A percentile compares a stretch with the other conserved stretches of the same genome.
Evolutionary conservation across 768 basidiomycete genomes (phyloP).

Genomic region (Rhodotorula graminis): DNA sequence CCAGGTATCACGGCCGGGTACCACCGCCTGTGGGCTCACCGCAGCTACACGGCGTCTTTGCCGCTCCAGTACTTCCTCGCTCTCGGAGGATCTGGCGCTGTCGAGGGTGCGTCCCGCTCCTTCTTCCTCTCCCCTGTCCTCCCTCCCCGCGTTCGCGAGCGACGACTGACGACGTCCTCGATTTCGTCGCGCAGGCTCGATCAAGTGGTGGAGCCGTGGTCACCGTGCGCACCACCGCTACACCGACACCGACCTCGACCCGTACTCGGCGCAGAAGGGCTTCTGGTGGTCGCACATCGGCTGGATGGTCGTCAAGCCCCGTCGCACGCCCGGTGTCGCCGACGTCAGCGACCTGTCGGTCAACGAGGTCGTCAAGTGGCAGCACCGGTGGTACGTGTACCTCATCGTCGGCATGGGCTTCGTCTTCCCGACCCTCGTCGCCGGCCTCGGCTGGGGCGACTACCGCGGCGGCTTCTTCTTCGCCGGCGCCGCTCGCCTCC

Average conservation of each 20-base stretch:
- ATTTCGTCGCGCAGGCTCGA: slow-evolving; percentile 54
- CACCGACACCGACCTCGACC: slow-evolving; percentile 80
- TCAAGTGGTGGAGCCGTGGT: slow-evolving; percentile 96
- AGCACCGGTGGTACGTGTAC: slow-evolving; percentile 67
- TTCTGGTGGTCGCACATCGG: slow-evolving; percentile 73
- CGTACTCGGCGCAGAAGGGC: slow-evolving; percentile 73
- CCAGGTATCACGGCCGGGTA: slow-evolving; percentile 81
- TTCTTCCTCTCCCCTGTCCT: too few species aligned
- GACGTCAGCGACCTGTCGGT: slow-evolving; percentile 69
- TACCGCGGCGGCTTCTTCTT: slow-evolving; percentile 70
- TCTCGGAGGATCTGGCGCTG: slow-evolving; percentile 79
- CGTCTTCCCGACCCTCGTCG: slow-evolving; percentile 62
- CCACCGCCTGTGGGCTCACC: slow-evolving; percentile 95
- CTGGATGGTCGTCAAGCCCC: slow-evolving; percentile 77
- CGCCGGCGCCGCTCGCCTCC: slow-evolving; percentile 68
- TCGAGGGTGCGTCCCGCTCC: slow-evolving; percentile 58
- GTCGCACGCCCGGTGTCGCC: slow-evolving; percentile 63
- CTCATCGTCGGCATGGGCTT: slow-evolving; percentile 66
- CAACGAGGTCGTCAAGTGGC: slow-evolving; percentile 68
- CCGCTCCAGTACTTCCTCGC: slow-evolving; percentile 82
- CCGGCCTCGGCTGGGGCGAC: slow-evolving; percentile 68
- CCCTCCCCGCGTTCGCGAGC: too few species aligned
- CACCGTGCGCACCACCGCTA: slow-evolving; percentile 72
- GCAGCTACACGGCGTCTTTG: slow-evolving; percentile 83
- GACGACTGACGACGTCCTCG: too few species aligned